These are phyloP conservation scores for Elongisporangium anandrum DNA, from an alignment of 352 stramenopile genomes.

Conservation along the genomic window DNA sequence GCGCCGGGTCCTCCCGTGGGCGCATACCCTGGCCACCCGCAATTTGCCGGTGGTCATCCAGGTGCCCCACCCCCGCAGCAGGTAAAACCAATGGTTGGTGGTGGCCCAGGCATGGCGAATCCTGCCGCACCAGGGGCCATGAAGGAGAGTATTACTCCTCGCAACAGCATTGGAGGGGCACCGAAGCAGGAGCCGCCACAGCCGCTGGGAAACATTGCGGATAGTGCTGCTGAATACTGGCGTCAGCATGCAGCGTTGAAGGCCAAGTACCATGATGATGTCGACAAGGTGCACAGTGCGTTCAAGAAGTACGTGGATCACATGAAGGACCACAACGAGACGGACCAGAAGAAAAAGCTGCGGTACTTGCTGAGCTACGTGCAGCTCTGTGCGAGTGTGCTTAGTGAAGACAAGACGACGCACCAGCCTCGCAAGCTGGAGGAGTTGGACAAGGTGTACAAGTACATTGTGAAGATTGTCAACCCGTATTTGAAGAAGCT, in stretches of 20 bases:
- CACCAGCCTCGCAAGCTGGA: constrained; percentile 71
- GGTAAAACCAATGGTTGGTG: constrained; percentile 6
- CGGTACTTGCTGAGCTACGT: constrained; percentile 81
- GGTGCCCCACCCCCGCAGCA: constrained; percentile 12
- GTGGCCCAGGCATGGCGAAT: constrained; percentile 16
- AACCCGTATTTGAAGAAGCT: constrained; percentile 86
- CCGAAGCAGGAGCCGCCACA: constrained; percentile 11
- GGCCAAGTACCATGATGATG: constrained; percentile 75
- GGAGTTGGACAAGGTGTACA: constrained; percentile 85
- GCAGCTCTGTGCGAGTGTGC: constrained; percentile 69
- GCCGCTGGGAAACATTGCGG: constrained; percentile 16
- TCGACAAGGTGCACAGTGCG: constrained; percentile 81
- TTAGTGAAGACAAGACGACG: constrained; percentile 75
- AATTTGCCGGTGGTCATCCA: constrained; percentile 25
- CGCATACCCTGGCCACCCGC: constrained; percentile 33
- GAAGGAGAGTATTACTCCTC: constrained; percentile 17
- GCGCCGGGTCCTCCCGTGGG: constrained; percentile 22
- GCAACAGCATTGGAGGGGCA: constrained; percentile 1
- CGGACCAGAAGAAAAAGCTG: constrained; percentile 84
- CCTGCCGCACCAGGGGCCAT: constrained; percentile 1
- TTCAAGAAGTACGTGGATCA: constrained; percentile 88
- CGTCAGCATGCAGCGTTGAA: constrained; percentile 71
- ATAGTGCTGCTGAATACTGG: constrained; percentile 72
- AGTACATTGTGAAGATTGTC: constrained; percentile 88
- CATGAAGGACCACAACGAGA: constrained; percentile 84